A percentile compares a stretch with the other conserved stretches of the same genome.
Evolutionary conservation across 768 basidiomycete species (phyloP).

Genomic region (Kwoniella newhampshirensis): DNA sequence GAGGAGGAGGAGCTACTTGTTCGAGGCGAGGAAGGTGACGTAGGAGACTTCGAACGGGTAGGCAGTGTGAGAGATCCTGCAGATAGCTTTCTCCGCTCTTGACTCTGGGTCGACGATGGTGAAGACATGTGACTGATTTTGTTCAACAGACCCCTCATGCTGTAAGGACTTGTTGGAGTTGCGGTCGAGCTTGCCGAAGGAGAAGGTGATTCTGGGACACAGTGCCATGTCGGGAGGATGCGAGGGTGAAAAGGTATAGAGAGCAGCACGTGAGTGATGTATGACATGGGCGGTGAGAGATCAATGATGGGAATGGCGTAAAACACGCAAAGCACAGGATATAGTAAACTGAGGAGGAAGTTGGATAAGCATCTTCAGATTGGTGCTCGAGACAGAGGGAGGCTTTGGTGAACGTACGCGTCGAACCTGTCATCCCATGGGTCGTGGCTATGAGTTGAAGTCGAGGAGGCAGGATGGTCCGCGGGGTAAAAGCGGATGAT

Average conservation of each 20-base stretch:
- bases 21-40: constrained; percentile 12
- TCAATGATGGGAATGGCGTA: constrained; percentile 65
- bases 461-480: constrained; percentile 14
- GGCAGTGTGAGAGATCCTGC: constrained; percentile 15
- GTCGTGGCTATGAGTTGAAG: constrained; percentile 59
- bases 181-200: constrained; percentile 47
- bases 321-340: constrained; percentile 70
- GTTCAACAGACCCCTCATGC: constrained; percentile 25
- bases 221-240: constrained; percentile 53
- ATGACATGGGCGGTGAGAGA: constrained; percentile 70
- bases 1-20: constrained; percentile 4
- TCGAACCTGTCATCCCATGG: constrained; percentile 74
- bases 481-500: constrained; percentile 74
- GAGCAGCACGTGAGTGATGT: constrained; percentile 78
- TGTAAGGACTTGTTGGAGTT: constrained; percentile 40
- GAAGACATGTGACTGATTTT: constrained; percentile 25
- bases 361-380: not conserved
- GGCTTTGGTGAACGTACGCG: constrained; percentile 57
- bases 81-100: constrained; percentile 1
- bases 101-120: not conserved
- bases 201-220: constrained; percentile 49
- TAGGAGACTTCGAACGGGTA: constrained; percentile 12
- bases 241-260: constrained; percentile 64
- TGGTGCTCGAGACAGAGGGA: not conserved
- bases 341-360: constrained; percentile 61